Evolutionary conservation across 495 filamentous ascomycete genomes (phyloP).

Genomic region (Barbatosphaeria neglecta): DNA sequence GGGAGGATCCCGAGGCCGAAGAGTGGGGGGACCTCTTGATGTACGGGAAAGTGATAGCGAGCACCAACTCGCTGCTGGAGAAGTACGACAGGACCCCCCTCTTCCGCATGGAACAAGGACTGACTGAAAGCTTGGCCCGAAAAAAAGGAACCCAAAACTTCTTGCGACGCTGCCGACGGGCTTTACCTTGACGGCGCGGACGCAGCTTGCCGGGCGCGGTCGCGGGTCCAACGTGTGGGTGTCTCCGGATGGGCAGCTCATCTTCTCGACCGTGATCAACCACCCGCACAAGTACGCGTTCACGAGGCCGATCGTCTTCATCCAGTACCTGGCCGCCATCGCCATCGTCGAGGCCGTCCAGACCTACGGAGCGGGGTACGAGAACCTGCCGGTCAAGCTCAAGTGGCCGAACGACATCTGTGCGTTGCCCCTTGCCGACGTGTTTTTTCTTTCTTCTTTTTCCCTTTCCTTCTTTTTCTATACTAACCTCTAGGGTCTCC

Average conservation of each 20-base stretch:
- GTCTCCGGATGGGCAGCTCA: slow-evolving; percentile 71
- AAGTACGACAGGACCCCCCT: slow-evolving; percentile 42
- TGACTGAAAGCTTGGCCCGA: neutral
- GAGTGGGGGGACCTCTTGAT: slow-evolving; percentile 68
- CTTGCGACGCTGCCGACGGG: slow-evolving; percentile 68
- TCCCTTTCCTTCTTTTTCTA: too few species aligned
- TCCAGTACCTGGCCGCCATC: slow-evolving; percentile 85
- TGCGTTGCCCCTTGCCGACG: too few species aligned
- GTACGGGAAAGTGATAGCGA: slow-evolving; percentile 88
- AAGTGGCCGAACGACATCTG: slow-evolving; percentile 99
- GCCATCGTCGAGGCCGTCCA: slow-evolving; percentile 84
- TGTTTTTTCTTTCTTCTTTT: too few species aligned
- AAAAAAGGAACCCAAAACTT: slow-evolving; percentile 58
- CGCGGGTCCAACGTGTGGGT: slow-evolving; percentile 93
- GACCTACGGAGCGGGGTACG: slow-evolving; percentile 59
- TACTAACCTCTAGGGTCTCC: too few species aligned
- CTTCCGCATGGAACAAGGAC: neutral
- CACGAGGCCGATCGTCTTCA: slow-evolving; percentile 77
- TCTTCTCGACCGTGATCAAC: slow-evolving; percentile 77
- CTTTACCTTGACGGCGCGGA: slow-evolving; percentile 82
- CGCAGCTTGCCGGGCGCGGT: slow-evolving; percentile 82
- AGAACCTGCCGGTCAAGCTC: slow-evolving; percentile 63
- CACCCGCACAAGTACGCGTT: slow-evolving; percentile 61
- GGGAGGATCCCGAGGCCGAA: slow-evolving; percentile 32
- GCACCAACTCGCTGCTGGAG: slow-evolving; percentile 89